A percentile compares a stretch with the other conserved stretches of the same genome.
Conservation (phyloP, 2,329 filamentous ascomycete genomes). For the Zopfia rhizophila region DNA sequence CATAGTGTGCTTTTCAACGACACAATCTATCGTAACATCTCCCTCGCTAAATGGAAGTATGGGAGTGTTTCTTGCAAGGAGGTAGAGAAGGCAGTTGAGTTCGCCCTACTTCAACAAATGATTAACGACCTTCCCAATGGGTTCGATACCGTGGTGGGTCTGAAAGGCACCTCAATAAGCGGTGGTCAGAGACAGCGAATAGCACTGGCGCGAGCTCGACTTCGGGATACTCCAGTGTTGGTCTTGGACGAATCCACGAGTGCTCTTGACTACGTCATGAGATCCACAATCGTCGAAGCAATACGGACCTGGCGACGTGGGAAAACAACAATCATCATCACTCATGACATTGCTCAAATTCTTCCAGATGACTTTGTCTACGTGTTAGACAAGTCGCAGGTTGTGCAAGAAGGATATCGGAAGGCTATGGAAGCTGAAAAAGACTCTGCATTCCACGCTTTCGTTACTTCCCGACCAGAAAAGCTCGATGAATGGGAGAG, state of each 20-base stretch:
- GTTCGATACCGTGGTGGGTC: conserved; percentile 76
- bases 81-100: conserved; percentile 70
- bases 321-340: conserved; percentile 93
- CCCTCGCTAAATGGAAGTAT: conserved; percentile 70
- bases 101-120: conserved; percentile 75
- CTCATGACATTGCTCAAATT: conserved; percentile 87
- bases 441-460: conserved; percentile 59
- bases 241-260: conserved; percentile 91
- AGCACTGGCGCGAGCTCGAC: conserved; percentile 78
- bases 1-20: conserved; percentile 83
- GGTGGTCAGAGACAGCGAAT: conserved; percentile 87
- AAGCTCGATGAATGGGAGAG: conserved; percentile 5
- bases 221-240: conserved; percentile 81
- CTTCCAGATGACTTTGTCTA: conserved; percentile 78
- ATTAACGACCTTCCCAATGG: conserved; percentile 74
- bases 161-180: conserved; percentile 76
- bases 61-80: conserved; percentile 62
- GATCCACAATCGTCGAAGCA: conserved; percentile 74
- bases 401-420: conserved; percentile 76
- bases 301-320: conserved; percentile 80
- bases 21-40: conserved; percentile 80
- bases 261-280: conserved; percentile 80
- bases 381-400: conserved; percentile 74
- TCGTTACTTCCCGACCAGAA: conserved; percentile 27
- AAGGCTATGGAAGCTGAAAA: conserved; percentile 61